A percentile compares a stretch with the other conserved stretches of the same genome.
phyloP scores from a whole-genome alignment of 129 eudicot species.

The Kitagawia praeruptora region DNA sequence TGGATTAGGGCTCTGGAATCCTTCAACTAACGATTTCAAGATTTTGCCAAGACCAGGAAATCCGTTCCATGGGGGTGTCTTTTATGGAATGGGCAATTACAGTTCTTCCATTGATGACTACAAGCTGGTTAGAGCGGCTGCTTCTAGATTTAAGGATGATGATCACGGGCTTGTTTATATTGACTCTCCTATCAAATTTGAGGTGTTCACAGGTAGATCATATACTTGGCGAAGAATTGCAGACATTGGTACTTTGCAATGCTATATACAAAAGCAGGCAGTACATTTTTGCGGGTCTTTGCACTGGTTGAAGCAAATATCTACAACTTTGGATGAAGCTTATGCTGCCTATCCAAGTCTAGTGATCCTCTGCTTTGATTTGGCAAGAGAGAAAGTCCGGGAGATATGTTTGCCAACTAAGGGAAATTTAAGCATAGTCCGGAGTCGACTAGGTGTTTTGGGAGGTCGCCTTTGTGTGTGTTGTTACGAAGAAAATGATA shows the following conservation, averaged over 20 bases:
- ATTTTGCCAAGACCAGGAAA: slow-evolving; percentile 7
- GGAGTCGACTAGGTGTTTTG: slow-evolving; percentile 8
- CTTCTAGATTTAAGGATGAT: slow-evolving; percentile 8
- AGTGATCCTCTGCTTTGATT: not conserved
- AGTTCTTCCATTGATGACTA: slow-evolving; percentile 1
- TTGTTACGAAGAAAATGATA: not conserved
- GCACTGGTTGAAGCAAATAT: slow-evolving; percentile 2
- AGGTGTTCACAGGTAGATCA: slow-evolving; percentile 7
- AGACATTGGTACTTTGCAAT: slow-evolving; percentile 3
- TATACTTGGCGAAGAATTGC: slow-evolving; percentile 3
- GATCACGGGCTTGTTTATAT: not conserved
- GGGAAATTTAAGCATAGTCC: not conserved
- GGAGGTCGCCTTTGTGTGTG: slow-evolving; percentile 7
- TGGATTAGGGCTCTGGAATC: slow-evolving; percentile 6
- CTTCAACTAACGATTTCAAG: not conserved
- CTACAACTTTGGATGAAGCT: not conserved
- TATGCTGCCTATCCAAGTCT: not conserved
- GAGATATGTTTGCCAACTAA: not conserved
- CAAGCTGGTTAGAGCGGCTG: slow-evolving; percentile 11
- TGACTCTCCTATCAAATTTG: slow-evolving; percentile 12
- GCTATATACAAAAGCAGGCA: slow-evolving; percentile 10
- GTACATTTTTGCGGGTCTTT: slow-evolving; percentile 1
- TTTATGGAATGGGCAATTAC: slow-evolving; percentile 3
- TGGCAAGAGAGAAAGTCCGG: not conserved
- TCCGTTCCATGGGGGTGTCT: slow-evolving; percentile 11